Evolutionary conservation across 371 early-diverging fungal genomes (phyloP).

Genomic region (Syncephalastrum racemosum): DNA sequence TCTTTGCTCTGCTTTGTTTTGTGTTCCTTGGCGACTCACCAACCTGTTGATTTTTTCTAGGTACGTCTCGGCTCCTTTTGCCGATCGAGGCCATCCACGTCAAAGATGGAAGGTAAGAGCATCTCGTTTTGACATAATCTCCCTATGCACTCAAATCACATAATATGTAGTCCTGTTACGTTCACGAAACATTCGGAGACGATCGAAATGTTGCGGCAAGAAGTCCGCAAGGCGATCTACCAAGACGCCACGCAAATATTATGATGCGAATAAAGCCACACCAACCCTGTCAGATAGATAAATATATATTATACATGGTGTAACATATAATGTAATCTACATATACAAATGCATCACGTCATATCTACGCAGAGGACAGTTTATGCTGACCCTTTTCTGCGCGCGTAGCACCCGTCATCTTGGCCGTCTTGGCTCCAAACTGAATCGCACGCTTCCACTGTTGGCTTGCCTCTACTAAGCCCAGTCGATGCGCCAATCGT

Average conservation of each 20-base stretch:
- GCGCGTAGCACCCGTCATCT: conserved; percentile 73
- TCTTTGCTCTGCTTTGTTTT: too few relatives aligned
- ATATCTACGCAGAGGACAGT: not conserved
- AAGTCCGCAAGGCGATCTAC: conserved; percentile 33
- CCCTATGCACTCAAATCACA: conserved; percentile 5
- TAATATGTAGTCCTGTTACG: conserved; percentile 15
- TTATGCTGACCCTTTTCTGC: conserved; percentile 65
- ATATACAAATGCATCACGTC: too few relatives aligned
- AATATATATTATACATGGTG: too few relatives aligned
- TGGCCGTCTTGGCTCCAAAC: conserved; percentile 94
- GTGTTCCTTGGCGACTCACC: not conserved
- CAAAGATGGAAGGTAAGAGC: conserved; percentile 31
- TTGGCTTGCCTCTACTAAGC: conserved; percentile 50
- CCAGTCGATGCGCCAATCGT: conserved; percentile 57
- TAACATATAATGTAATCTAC: too few relatives aligned
- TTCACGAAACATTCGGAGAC: conserved; percentile 30
- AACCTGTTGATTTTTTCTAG: conserved; percentile 15
- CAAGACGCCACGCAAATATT: not conserved
- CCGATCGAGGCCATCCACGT: conserved; percentile 48
- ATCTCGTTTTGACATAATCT: not conserved
- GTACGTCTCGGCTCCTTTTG: conserved; percentile 54
- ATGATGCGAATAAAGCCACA: too few relatives aligned
- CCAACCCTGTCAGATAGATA: too few relatives aligned
- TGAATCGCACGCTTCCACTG: conserved; percentile 93
- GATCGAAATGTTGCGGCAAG: conserved; percentile 28